Percentiles rank a stretch among this genome's conserved stretches.
phyloP scores from a whole-genome alignment of 2,329 filamentous ascomycete genomes.

The Cordyceps cateniannulata region DNA sequence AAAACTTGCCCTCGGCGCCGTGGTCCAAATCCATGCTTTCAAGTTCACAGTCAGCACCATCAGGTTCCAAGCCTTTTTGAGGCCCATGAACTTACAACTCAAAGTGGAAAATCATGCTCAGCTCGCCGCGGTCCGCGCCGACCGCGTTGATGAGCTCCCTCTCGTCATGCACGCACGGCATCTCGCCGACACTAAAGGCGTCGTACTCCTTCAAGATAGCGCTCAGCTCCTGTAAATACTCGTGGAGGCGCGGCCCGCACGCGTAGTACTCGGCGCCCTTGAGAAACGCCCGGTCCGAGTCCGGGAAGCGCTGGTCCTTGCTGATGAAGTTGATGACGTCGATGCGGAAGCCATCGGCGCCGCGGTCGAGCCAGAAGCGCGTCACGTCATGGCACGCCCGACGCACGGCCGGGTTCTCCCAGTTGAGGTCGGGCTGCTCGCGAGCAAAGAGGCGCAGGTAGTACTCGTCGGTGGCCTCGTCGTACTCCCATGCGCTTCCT shows the following conservation, averaged over 20 bases:
- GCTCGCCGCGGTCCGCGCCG: constrained; percentile 47
- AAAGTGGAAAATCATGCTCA: constrained; percentile 71
- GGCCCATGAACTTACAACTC: constrained; percentile 41
- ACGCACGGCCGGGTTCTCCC: constrained; percentile 62
- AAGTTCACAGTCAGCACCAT: constrained; percentile 2
- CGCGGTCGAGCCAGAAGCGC: constrained; percentile 67
- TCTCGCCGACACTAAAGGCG: constrained; percentile 47
- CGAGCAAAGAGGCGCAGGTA: constrained; percentile 64
- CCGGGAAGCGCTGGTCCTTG: constrained; percentile 52
- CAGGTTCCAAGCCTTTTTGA: neutral
- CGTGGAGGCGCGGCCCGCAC: constrained; percentile 44
- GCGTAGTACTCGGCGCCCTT: constrained; percentile 40
- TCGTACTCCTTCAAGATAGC: constrained; percentile 39
- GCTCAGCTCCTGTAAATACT: constrained; percentile 40
- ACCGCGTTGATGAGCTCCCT: constrained; percentile 42
- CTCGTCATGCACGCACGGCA: constrained; percentile 39
- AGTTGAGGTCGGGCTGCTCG: constrained; percentile 72
- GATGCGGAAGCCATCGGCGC: constrained; percentile 60
- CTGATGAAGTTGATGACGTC: constrained; percentile 64
- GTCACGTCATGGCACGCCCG: constrained; percentile 62
- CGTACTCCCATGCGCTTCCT: constrained; percentile 41
- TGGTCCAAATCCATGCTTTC: constrained; percentile 46
- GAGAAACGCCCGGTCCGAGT: constrained; percentile 32
- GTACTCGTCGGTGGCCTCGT: constrained; percentile 42
- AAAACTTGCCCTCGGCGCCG: constrained; percentile 38